Base-by-base conservation (phyloP, 129 eudicot genomes). In the Saussurea involucrata region DNA sequence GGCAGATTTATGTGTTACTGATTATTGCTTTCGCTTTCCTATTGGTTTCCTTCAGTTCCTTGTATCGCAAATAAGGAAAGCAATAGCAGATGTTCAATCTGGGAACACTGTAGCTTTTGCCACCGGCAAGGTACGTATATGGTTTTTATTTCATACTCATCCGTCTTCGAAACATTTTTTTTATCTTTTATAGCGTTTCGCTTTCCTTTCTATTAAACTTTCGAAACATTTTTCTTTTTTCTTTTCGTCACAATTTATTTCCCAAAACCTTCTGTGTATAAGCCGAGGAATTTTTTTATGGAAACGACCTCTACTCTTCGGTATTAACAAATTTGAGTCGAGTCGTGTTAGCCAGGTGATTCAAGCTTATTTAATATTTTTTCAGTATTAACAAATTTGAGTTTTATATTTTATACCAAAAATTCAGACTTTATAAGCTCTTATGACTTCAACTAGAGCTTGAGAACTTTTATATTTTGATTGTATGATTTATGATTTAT, bases 61-160 rank as follows among this genome's bases (percentile, higher is more conserved):
- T 57, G 94, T 91, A 65, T 87, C 97, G 9, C 97, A 91, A 84
- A 91, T 91, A 83, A 87, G 84, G 81, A 91, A 85, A 87, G 97
- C 97, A 78, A 88, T 91, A 76, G 87, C 89, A 74, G 97, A 91
- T 73, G 92, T 85, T 70, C 92, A 87, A 58, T 91, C 90, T 71
- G 97, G 97, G 72, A 88, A 91, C 68, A 46, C 88, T 0, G 88
- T 91, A 58, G 90, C 92, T 64, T 88, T 88, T 63, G 94, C 97
- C 33, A 88, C 91, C 6, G 94, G 97, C 67, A 91, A 91, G 94
- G 97, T 87, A 49, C 20, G 4, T n/a, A 15, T 1, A 49, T 49
- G 10, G 13, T 44, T 71, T 61, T 37, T 57, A 18, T 29, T 31
- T 25, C 5, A 55, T 27, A 69, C 8, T 78, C 63, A 36, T 58